Conservation (phyloP, 2,329 filamentous ascomycete genomes). For the Chaetothyriales sp. region DNA sequence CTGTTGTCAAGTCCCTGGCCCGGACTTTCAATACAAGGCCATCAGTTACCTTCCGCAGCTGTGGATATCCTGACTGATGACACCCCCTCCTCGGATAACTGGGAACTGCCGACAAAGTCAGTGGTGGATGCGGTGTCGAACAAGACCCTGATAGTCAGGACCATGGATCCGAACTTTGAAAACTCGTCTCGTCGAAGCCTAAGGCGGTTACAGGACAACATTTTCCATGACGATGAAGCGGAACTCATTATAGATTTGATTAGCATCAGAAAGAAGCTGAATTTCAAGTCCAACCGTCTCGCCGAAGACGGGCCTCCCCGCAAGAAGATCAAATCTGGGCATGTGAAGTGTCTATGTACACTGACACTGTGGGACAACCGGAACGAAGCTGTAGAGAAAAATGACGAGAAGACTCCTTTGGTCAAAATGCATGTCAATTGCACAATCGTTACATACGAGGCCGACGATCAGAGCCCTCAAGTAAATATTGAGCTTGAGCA, state of each 20-base stretch:
- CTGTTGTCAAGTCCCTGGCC: neutral
- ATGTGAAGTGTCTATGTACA: constrained; percentile 11
- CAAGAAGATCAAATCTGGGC: constrained; percentile 11
- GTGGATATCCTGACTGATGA: neutral
- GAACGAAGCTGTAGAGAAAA: constrained; percentile 3
- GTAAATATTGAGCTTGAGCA: constrained; percentile 14
- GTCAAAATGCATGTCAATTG: neutral
- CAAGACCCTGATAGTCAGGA: neutral
- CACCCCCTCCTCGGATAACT: neutral
- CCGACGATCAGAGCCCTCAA: constrained; percentile 7
- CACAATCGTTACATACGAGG: constrained; percentile 3
- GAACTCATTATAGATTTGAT: constrained; percentile 11
- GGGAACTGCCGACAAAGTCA: neutral
- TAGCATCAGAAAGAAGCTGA: constrained; percentile 16
- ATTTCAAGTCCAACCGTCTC: constrained; percentile 10
- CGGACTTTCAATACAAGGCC: neutral
- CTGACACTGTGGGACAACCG: constrained; percentile 18
- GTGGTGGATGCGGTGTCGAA: neutral
- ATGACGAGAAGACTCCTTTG: neutral
- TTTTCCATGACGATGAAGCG: constrained; percentile 5
- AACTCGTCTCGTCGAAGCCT: constrained; percentile 6
- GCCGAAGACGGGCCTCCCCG: constrained; percentile 3
- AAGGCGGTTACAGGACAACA: constrained; percentile 4
- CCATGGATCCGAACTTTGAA: neutral
- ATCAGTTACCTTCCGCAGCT: neutral